phyloP scores from a whole-genome alignment of 129 eudicot genomes.

The Chrysanthemum makinoi region DNA sequence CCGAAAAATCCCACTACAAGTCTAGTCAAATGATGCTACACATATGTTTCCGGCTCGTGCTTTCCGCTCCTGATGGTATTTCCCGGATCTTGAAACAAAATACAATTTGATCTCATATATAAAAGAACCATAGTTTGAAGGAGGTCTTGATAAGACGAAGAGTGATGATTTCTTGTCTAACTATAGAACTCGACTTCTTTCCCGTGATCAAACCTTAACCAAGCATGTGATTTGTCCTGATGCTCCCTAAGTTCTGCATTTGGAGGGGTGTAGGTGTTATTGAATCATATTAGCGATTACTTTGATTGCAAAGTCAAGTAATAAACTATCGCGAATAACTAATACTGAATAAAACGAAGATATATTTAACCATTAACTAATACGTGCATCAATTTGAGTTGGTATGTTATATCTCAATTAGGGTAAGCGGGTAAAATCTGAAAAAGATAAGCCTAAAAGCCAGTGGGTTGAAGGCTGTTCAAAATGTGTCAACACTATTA shows the following conservation, averaged over 20 bases:
- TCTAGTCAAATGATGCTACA: too few species aligned
- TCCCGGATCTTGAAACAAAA: slow-evolving; percentile 11
- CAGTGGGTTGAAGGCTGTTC: too few species aligned
- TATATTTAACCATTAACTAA: not conserved
- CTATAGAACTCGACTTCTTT: not conserved
- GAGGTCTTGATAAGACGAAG: not conserved
- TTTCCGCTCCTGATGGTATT: slow-evolving; percentile 15
- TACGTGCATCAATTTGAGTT: not conserved
- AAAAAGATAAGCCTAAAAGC: too few species aligned
- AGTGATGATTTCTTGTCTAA: not conserved
- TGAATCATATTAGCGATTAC: not conserved
- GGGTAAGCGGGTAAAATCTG: not conserved
- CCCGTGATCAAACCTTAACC: slow-evolving; percentile 26
- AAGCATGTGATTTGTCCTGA: slow-evolving; percentile 69
- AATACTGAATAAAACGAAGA: not conserved
- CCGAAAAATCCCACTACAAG: too few species aligned
- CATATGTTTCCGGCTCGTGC: too few species aligned
- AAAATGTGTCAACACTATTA: too few species aligned
- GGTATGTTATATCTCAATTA: not conserved
- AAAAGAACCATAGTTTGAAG: slow-evolving; percentile 8
- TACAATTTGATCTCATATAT: slow-evolving; percentile 14
- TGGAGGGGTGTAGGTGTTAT: not conserved
- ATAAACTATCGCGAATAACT: not conserved
- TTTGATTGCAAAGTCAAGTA: not conserved
- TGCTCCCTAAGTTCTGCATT: slow-evolving; percentile 71